Percentiles rank a stretch among this genome's conserved stretches.
These are phyloP conservation scores for Scorias spongiosa DNA, from an alignment of 2,329 filamentous ascomycete genomes.

Conservation along the genomic window DNA sequence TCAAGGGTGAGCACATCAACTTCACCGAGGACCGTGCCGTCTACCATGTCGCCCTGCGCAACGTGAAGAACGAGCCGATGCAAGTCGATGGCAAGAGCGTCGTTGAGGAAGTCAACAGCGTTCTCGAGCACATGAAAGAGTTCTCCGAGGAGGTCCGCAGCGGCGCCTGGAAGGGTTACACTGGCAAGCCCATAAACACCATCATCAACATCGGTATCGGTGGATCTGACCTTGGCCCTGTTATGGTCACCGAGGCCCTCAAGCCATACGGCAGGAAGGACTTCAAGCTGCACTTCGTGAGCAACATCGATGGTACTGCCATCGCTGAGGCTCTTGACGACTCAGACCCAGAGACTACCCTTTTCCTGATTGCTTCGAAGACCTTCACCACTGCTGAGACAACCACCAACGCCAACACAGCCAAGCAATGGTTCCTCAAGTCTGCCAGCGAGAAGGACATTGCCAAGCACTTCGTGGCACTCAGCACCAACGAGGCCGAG, in stretches of 20 bases:
- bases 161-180: conserved; percentile 93
- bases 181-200: conserved; percentile 91
- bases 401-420: conserved; percentile 88
- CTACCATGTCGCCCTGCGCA: conserved; percentile 87
- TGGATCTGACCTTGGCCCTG: conserved; percentile 90
- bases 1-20: conserved; percentile 96
- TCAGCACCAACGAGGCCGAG: conserved; percentile 89
- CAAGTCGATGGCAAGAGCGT: conserved; percentile 85
- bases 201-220: conserved; percentile 97
- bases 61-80: conserved; percentile 67
- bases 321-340: conserved; percentile 80
- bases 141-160: conserved; percentile 91
- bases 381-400: conserved; percentile 99
- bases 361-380: conserved; percentile 97
- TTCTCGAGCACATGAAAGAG: conserved; percentile 94
- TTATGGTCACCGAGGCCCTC: conserved; percentile 97
- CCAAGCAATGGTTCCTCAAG: conserved; percentile 93
- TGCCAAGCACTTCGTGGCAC: conserved; percentile 95
- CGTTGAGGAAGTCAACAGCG: conserved; percentile 79
- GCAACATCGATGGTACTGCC: conserved; percentile 98
- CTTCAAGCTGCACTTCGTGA: conserved; percentile 91
- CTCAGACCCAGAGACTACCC: conserved; percentile 92
- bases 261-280: conserved; percentile 82
- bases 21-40: conserved; percentile 95
- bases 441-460: conserved; percentile 63